Evolutionary conservation across 495 filamentous ascomycete species (phyloP), one percentile per base, ranked within the genome.

Genomic region (Penicillium paxilli): DNA sequence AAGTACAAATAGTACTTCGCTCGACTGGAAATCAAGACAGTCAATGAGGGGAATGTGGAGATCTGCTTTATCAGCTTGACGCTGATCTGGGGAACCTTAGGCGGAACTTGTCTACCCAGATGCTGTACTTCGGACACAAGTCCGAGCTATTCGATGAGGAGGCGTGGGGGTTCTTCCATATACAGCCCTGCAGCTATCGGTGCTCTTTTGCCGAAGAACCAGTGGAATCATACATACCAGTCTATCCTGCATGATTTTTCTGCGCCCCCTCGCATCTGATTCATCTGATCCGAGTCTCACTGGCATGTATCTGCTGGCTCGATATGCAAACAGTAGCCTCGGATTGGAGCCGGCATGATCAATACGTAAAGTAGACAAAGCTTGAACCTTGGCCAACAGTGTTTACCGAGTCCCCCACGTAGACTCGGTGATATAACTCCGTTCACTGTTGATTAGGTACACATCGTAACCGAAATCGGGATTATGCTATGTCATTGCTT

Each of bases 111-210:
- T 32, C n/a, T n/a, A n/a, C n/a, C n/a, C n/a, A n/a, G n/a, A n/a
- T n/a, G n/a, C n/a, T 44, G 19, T 56, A 56, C 44, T 40, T 56
- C 54, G 47, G 40, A 42, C 8, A 42, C 40, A 42, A 42, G 19
- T 42, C 40, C 40, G 40, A 42, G 7, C n/a, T n/a, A n/a, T n/a
- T n/a, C 6, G 51, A 54, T 42, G 44, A 37, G 58, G 58, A 57
- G 52, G 19, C 58, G 59, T 49, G 59, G 59, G 54, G 59, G 47
- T 12, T 8, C 35, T 16, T 20, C 35, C 19, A n/a, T n/a, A n/a
- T n/a, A n/a, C n/a, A n/a, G n/a, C n/a, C 1, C n/a, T 40, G 7
- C 35, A 40, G 35, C 35, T 32, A n/a, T n/a, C n/a, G n/a, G n/a
- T 32, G 11, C n/a, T 32, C 11, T 14, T 32, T 32, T 32, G n/a